Evolutionary conservation across 306 rosid genomes (phyloP).

Genomic region (Senna tora): DNA sequence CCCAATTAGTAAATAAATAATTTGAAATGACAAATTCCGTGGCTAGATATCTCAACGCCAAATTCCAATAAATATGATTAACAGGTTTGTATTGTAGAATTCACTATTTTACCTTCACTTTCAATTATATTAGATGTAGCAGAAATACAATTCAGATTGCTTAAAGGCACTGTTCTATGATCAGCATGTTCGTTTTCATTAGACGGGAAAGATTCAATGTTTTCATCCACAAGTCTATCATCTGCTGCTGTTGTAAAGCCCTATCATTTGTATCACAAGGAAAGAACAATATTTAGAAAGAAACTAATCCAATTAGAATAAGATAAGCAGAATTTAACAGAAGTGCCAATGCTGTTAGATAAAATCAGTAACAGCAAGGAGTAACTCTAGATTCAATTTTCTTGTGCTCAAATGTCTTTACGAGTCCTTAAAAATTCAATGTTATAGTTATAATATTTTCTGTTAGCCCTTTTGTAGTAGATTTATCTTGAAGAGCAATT

Average conservation of each 20-base stretch:
- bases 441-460: background rate
- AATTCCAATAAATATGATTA: constrained; percentile 10
- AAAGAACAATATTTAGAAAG: constrained; percentile 32
- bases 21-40: background rate
- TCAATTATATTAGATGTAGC: constrained; percentile 30
- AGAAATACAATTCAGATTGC: constrained; percentile 43
- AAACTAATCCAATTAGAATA: constrained; percentile 22
- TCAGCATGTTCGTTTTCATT: constrained; percentile 49
- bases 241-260: constrained; percentile 33
- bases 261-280: constrained; percentile 41
- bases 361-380: constrained; percentile 19
- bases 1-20: too few relatives aligned
- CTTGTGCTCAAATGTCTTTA: background rate
- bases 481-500: background rate
- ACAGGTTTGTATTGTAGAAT: background rate
- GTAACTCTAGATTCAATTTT: background rate
- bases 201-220: constrained; percentile 47
- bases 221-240: constrained; percentile 35
- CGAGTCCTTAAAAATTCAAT: constrained; percentile 5
- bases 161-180: constrained; percentile 40
- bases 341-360: constrained; percentile 14
- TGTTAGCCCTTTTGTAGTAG: background rate
- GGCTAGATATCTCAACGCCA: constrained; percentile 6
- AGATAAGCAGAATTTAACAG: constrained; percentile 27
- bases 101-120: constrained; percentile 42